These are phyloP conservation scores for Populus tomentosa DNA, from an alignment of 441 rosid genomes.

Conservation along the genomic window DNA sequence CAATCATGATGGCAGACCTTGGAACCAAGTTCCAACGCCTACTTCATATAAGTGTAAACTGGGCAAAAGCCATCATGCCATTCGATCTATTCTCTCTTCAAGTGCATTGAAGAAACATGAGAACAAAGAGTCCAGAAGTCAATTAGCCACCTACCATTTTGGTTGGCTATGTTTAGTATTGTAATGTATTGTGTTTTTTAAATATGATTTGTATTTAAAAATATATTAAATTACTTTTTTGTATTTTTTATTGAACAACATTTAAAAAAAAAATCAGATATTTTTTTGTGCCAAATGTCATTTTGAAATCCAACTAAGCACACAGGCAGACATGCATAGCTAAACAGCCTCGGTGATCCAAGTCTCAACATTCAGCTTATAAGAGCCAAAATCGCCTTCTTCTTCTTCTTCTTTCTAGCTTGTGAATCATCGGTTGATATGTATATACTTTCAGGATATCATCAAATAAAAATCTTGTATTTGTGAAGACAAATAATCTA, in stretches of 20 bases:
- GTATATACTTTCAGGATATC: background rate
- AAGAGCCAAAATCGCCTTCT: background rate
- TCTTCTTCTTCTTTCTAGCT: no score
- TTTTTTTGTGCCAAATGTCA: no score
- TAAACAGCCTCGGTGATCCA: background rate
- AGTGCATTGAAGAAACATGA: background rate
- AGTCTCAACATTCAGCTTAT: background rate
- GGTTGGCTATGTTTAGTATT: background rate
- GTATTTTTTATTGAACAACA: no score
- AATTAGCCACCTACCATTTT: background rate
- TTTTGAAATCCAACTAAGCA: background rate
- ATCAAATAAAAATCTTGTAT: background rate
- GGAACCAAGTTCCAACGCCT: conserved; percentile 60
- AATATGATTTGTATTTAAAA: no score
- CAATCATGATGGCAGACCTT: conserved; percentile 38
- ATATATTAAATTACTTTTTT: no score
- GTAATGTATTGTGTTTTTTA: no score
- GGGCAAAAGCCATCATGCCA: conserved; percentile 15
- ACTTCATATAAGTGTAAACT: conserved; percentile 42
- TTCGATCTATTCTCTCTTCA: background rate
- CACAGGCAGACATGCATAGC: background rate
- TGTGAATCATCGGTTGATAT: background rate
- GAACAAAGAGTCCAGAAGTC: background rate
- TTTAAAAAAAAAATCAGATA: no score
- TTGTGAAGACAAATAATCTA: background rate